A percentile compares a stretch with the other conserved stretches of the same genome.
Conservation (phyloP, 768 basidiomycete genomes). For the Lactifluus volemus region DNA sequence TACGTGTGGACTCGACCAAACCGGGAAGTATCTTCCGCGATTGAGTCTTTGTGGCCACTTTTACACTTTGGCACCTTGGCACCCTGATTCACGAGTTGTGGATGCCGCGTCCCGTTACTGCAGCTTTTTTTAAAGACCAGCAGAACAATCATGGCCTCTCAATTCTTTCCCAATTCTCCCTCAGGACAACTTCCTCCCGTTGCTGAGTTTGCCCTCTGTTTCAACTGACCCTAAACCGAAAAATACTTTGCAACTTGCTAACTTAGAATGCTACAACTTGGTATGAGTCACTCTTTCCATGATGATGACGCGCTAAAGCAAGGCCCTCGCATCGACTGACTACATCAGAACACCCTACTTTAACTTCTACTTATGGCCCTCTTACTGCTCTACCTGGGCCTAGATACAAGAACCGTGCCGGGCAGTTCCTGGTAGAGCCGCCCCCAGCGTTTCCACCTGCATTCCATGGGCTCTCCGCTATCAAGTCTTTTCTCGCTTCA, state of each 20-base stretch:
- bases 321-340: background rate
- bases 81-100: background rate
- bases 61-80: too few relatives aligned
- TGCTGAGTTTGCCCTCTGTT: background rate
- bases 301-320: background rate
- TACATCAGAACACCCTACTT: background rate
- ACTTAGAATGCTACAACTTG: background rate
- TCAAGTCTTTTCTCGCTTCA: slow-evolving; percentile 4
- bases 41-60: too few relatives aligned
- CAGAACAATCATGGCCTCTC: background rate
- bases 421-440: background rate
- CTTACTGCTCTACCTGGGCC: background rate
- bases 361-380: background rate
- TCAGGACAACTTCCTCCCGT: background rate
- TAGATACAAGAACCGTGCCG: background rate
- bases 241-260: background rate
- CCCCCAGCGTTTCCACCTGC: background rate
- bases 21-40: too few relatives aligned
- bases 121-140: slow-evolving; percentile 1
- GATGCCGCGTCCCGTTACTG: background rate
- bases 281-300: background rate
- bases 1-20: too few relatives aligned
- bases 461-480: slow-evolving; percentile 1
- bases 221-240: background rate
- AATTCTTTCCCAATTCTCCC: background rate